A percentile compares a stretch with the other conserved stretches of the same genome.
Evolutionary conservation across 2,329 filamentous ascomycete species (phyloP).

Genomic region (Nannizziopsis barbatae): DNA sequence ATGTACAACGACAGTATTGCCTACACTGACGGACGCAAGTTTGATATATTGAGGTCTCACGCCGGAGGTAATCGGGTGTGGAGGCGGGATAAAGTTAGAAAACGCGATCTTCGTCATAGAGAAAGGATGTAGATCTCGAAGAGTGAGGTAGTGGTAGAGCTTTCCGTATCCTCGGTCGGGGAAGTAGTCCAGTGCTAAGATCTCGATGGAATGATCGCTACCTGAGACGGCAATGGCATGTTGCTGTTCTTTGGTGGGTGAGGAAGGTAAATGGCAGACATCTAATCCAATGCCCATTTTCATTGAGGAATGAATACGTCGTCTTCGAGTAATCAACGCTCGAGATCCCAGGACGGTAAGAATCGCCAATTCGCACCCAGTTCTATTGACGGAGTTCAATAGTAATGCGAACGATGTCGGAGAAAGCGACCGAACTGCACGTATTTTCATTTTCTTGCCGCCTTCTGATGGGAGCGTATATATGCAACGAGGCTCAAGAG

Average conservation of each 20-base stretch:
- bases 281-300: slow-evolving; percentile 69
- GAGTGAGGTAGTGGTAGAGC: slow-evolving; percentile 41
- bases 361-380: slow-evolving; percentile 46
- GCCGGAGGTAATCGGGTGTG: slow-evolving; percentile 37
- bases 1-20: slow-evolving; percentile 68
- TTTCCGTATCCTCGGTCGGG: slow-evolving; percentile 34
- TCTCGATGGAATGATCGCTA: slow-evolving; percentile 64
- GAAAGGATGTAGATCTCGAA: slow-evolving; percentile 46
- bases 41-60: slow-evolving; percentile 53
- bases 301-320: slow-evolving; percentile 55
- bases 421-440: slow-evolving; percentile 46
- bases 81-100: slow-evolving; percentile 43
- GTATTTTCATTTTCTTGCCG: slow-evolving; percentile 39
- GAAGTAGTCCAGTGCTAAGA: slow-evolving; percentile 65
- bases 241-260: slow-evolving; percentile 55
- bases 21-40: slow-evolving; percentile 70
- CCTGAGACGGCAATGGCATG: slow-evolving; percentile 70
- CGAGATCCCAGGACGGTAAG: slow-evolving; percentile 29
- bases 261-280: slow-evolving; percentile 55
- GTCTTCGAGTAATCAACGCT: slow-evolving; percentile 40
- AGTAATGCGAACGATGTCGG: slow-evolving; percentile 45
- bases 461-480: slow-evolving; percentile 21
- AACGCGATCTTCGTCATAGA: slow-evolving; percentile 48
- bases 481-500: slow-evolving; percentile 24
- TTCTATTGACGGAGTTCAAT: slow-evolving; percentile 44